Base-by-base conservation (phyloP, 2,329 filamentous ascomycete genomes). In the Orbilia blumenaviensis region DNA sequence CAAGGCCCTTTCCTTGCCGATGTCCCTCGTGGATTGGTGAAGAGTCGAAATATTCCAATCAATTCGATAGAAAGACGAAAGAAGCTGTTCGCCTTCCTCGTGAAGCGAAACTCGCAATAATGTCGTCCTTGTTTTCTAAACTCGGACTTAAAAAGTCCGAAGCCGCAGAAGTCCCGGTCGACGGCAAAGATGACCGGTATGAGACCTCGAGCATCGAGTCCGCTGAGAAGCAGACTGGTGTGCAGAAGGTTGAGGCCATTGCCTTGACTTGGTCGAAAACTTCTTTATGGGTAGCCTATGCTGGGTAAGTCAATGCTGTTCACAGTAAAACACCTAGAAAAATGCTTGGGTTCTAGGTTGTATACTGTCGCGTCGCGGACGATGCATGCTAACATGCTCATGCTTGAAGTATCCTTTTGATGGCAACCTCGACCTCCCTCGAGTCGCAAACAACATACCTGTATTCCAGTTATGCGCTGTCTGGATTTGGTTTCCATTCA, bases 391-490 rank as follows among this genome's bases (percentile, higher is more conserved):
- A 32, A 56, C 42, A 25, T 16, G 32, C 34, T 41, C 21, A 21
- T 5, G 16, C 54, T 9, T 21, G 34, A 44, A 82, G 84, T 72
- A 83, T 86, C 68, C 82, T 89, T 76, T 84, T 89, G 67, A 88
- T 91, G 84, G 88, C 89, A 18, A 90, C 88, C 79, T 86, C 87
- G 56, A 90, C 88, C 4, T 91, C 89, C n/a, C 84, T 91, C 16
- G 89, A 91, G 81, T 86, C 86, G 14, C 89, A 91, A 80, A 88
- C 88, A 7, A 89, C 89, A 1, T 86, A 85, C 62, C 86, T 88
- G 7, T 83, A 91, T 54, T 86, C 86, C 14, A 86, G 87, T 21
- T 91, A 88, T 83, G 89, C 90, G 29, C 91, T 89, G 1, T 91
- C 89, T 72, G 85, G 86, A 1, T 92, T 91, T 80, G 84, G 84